These are phyloP conservation scores for Theobroma cacao DNA, from an alignment of 345 rosid species.

Conservation along the genomic window DNA sequence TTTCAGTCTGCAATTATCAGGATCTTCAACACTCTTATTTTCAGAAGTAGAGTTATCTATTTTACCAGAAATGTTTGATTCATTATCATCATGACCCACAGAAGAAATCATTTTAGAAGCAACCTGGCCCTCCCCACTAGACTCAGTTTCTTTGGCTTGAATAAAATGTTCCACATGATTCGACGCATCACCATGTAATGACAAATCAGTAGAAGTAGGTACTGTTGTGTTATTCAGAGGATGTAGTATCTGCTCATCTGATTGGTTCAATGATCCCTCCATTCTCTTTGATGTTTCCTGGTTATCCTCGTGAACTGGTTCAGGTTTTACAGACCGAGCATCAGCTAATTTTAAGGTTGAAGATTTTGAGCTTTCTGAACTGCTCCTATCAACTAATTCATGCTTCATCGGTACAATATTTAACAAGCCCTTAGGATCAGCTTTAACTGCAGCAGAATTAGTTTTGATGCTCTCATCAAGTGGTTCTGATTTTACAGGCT, in stretches of 20 bases:
- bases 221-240: slow-evolving; percentile 15
- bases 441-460: slow-evolving; percentile 22
- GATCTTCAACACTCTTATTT: slow-evolving; percentile 25
- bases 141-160: slow-evolving; percentile 11
- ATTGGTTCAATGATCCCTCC: slow-evolving; percentile 28
- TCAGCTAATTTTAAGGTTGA: slow-evolving; percentile 28
- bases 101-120: slow-evolving; percentile 21
- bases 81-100: slow-evolving; percentile 23
- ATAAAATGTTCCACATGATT: slow-evolving; percentile 16
- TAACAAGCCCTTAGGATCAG: slow-evolving; percentile 9
- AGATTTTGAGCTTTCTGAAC: slow-evolving; percentile 18
- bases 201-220: slow-evolving; percentile 28
- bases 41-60: slow-evolving; percentile 26
- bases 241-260: slow-evolving; percentile 18
- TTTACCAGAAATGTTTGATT: slow-evolving; percentile 26
- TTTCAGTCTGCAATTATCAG: slow-evolving; percentile 22
- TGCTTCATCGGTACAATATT: slow-evolving; percentile 34
- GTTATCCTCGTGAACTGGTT: slow-evolving; percentile 35
- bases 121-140: slow-evolving; percentile 17
- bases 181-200: slow-evolving; percentile 11
- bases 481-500: slow-evolving; percentile 59
- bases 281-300: slow-evolving; percentile 22
- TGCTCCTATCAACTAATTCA: slow-evolving; percentile 38
- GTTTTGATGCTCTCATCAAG: slow-evolving; percentile 39
- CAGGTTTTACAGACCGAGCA: slow-evolving; percentile 46